These are phyloP conservation scores for Alternaria dauci DNA, from an alignment of 2,329 filamentous ascomycete genomes.

Conservation along the genomic window DNA sequence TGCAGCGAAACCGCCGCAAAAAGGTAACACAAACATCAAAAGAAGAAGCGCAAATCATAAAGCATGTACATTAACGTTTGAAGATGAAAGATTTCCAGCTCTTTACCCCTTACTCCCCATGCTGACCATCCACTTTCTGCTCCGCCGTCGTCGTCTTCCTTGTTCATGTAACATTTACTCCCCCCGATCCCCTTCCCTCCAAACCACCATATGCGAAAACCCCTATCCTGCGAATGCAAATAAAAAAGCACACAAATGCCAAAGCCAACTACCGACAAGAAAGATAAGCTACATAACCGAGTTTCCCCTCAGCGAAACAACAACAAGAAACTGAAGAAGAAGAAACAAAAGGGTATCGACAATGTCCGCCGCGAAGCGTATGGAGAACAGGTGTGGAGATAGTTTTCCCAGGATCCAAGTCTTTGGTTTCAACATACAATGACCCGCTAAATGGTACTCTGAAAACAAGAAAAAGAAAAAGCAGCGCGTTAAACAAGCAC, in stretches of 20 bases:
- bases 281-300: not conserved
- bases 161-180: not conserved
- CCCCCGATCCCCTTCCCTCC: not conserved
- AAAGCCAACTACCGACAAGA: conserved; percentile 3
- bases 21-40: not conserved
- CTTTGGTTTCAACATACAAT: conserved; percentile 8
- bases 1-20: too few species aligned
- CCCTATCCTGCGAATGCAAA: not conserved
- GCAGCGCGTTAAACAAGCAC: conserved; percentile 28
- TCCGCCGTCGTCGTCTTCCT: not conserved
- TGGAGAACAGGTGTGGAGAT: not conserved
- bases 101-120: not conserved
- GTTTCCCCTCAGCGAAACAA: not conserved
- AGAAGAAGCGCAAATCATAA: conserved; percentile 2
- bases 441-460: conserved; percentile 38
- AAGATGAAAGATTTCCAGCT: conserved; percentile 3
- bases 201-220: conserved; percentile 1
- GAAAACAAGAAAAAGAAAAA: conserved; percentile 13
- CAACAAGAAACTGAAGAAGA: not conserved
- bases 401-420: conserved; percentile 2
- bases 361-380: conserved; percentile 13
- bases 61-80: conserved; percentile 21
- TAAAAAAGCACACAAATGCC: not conserved
- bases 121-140: not conserved
- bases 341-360: conserved; percentile 2